phyloP scores from a whole-genome alignment of 441 rosid genomes.

The Eutrema salsugineum region DNA sequence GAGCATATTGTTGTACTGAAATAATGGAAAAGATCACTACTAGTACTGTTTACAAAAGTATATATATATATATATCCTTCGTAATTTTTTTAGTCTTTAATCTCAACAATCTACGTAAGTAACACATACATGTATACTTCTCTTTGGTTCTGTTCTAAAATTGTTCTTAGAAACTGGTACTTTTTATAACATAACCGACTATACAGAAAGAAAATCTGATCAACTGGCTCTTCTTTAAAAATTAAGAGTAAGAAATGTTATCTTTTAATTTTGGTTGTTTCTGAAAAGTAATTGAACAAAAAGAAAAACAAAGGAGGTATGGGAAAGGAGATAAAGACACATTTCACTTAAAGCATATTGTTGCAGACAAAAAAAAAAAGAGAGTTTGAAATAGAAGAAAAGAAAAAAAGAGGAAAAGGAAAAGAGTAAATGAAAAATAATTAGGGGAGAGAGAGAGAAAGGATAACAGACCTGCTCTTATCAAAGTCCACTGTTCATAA shows the following conservation, averaged over 20 bases:
- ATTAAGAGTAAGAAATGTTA: constrained; percentile 1
- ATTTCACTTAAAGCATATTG: constrained; percentile 34
- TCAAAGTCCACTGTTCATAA: constrained; percentile 32
- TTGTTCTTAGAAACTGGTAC: not conserved
- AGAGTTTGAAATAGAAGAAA: constrained; percentile 26
- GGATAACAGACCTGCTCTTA: constrained; percentile 12
- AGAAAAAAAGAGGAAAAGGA: not conserved
- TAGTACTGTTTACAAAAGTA: not conserved
- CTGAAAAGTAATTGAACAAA: constrained; percentile 28
- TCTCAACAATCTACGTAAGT: not conserved
- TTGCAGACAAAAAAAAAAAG: constrained; percentile 33
- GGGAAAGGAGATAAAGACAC: constrained; percentile 38
- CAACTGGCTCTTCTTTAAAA: not conserved
- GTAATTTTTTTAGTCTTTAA: not conserved
- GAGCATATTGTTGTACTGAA: not conserved
- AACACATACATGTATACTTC: not conserved
- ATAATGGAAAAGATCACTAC: not conserved
- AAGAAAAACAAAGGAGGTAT: constrained; percentile 20
- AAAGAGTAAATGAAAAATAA: constrained; percentile 7
- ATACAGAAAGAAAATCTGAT: constrained; percentile 1
- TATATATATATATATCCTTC: too few species aligned
- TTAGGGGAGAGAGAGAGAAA: constrained; percentile 2
- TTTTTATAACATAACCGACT: not conserved
- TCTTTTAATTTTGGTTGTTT: constrained; percentile 21
- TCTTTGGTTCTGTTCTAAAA: not conserved